Evolutionary conservation across 2,329 filamentous ascomycete species (phyloP), one percentile per base, ranked within the genome.

Genomic region (Diaporthe australafricana): DNA sequence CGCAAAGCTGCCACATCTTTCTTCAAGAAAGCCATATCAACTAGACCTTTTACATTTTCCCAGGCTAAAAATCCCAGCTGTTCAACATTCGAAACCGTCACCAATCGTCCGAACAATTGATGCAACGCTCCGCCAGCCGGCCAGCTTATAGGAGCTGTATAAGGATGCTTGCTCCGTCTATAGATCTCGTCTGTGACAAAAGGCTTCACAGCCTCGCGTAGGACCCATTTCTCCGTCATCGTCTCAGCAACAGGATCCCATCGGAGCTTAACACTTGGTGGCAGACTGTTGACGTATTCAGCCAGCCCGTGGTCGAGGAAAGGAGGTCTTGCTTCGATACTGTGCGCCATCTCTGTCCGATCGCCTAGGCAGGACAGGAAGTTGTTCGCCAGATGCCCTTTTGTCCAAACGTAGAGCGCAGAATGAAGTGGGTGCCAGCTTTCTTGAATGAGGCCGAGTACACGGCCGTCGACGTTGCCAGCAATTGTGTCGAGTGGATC

Each of bases 181-280:
- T 88, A 89, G 5, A 88, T 76, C 77, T 89, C 87, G 17, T 85
- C 78, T 0, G 86, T 87, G 70, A 89, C 82, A 74, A 84, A 89
- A 3, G 86, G 85, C 70, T 81, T 82, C 25, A 80, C 81, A 0
- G 86, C 87, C 74, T 89, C 84, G 3, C 85, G 83, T 1, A 89
- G 81, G 35, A 88, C 83, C 81, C 84, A 86, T 73, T 89, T 88
- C 77, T 88, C 86, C 1, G 76, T 76, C 50, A 85, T 79, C 1
- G 74, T 70, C 74, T 71, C 52, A 74, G 30, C 3, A 5, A 1
- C 2, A 14, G n/a, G n/a, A 30, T 53, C 20, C 50, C 68, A 35
- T 69, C 65, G 30, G 47, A 48, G 17, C 74, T 81, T 80, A 55
- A 79, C 60, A 53, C 76, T 79, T 11, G 79, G 79, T 20, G 79